Evolutionary conservation across 2,329 filamentous ascomycete species (phyloP), one percentile per base, ranked within the genome.

Genomic region (Parastagonospora avenae): DNA sequence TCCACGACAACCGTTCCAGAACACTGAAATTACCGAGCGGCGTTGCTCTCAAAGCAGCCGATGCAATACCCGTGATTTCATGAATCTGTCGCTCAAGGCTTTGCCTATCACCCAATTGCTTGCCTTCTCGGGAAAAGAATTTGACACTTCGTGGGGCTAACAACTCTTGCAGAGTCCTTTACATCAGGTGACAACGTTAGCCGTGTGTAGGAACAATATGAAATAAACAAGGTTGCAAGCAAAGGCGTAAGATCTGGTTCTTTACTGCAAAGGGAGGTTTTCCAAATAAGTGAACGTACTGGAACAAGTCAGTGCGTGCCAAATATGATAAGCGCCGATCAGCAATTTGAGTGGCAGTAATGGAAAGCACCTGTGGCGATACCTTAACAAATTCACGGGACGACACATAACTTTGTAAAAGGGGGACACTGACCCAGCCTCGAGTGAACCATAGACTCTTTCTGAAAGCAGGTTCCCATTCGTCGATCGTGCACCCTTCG

Each of bases 1-100:
- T 24, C 55, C 55, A 59, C 8, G 49, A 48, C n/a, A 59, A 28
- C 28, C 48, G 48, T 2, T 51, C 48, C 10, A 11, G n/a, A 11
- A 42, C 28, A n/a, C 31, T 46, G 10, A 51, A 51, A 4, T 38
- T 16, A 19, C 3, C 7, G 11, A 46, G 10, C 7, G 43, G 42
- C 7, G 30, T 39, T 19, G 16, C 16, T 6, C 19, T 30, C 8
- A 51, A 38, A 2, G 48, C 48, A 14, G 31, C 8, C 4, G 38
- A 14, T 4, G 48, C 14, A 19, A 51, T 43, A 2, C 32, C 30
- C 1, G 48, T 51, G 14, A 39, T 42, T 12, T 46, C 42, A 16
- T 46, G 42, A 11, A 51, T 46, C 16, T 36, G 24, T 16, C 27
- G 30, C 24, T 46, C 32, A 2, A 51, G 38, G 2, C 28, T 16